Conservation (phyloP, 2,329 filamentous ascomycete genomes). For the Xylaria sp. region DNA sequence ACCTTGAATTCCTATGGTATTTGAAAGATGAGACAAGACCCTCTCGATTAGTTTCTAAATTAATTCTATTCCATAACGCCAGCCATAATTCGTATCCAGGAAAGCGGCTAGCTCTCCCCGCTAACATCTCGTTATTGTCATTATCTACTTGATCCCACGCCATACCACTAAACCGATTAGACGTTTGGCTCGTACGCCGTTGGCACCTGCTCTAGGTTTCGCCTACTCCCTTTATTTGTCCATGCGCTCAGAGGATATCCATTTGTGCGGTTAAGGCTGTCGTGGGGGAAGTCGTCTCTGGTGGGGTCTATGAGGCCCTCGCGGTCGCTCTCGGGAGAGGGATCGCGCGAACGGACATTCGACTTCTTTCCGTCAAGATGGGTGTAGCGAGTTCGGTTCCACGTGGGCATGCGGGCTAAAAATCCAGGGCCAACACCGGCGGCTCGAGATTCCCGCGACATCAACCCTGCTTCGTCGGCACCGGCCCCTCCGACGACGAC, state of each 20-base stretch:
- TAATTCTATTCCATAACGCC: constrained; percentile 12
- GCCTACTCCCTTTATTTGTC: constrained; percentile 4
- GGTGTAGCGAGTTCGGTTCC: constrained; percentile 49
- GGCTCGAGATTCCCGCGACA: constrained; percentile 9
- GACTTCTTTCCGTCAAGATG: constrained; percentile 42
- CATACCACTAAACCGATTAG: not conserved
- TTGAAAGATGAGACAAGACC: not conserved
- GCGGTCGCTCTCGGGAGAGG: constrained; percentile 35
- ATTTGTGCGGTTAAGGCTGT: not conserved
- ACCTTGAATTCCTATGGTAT: not conserved
- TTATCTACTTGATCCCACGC: not conserved
- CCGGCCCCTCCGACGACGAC: not conserved
- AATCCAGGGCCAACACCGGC: constrained; percentile 32
- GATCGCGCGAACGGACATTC: constrained; percentile 25
- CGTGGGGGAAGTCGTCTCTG: constrained; percentile 11
- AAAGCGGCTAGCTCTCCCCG: not conserved
- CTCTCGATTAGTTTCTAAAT: constrained; percentile 9
- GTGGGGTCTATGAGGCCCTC: constrained; percentile 32
- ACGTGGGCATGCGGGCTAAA: constrained; percentile 43
- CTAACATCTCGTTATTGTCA: not conserved
- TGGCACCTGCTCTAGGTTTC: constrained; percentile 23
- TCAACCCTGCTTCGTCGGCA: constrained; percentile 9
- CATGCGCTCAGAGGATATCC: constrained; percentile 9
- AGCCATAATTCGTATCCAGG: not conserved
- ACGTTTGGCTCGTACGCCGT: constrained; percentile 26